phyloP scores from a whole-genome alignment of 176 grass and related monocot genomes.

The Musa acuminata region DNA sequence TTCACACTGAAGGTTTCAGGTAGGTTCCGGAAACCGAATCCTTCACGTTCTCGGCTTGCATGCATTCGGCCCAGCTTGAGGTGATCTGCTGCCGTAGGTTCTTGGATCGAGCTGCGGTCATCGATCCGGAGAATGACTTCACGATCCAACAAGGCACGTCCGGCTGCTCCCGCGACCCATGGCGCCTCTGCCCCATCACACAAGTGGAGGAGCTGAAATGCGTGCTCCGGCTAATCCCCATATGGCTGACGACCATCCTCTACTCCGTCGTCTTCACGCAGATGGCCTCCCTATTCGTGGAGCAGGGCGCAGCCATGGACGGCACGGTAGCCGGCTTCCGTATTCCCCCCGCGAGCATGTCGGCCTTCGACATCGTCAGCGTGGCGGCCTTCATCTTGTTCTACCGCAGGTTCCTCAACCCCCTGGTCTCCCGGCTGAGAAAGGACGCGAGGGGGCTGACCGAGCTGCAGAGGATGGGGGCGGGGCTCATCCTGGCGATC shows the following conservation, averaged over 20 bases:
- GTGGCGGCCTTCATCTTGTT: constrained; percentile 7
- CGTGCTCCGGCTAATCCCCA: constrained; percentile 76
- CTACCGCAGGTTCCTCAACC: constrained; percentile 2
- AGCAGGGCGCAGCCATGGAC: constrained; percentile 83
- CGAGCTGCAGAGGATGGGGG: constrained; percentile 8
- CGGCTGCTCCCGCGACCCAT: constrained; percentile 23
- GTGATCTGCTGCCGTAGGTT: constrained; percentile 4
- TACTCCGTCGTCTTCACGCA: constrained; percentile 97
- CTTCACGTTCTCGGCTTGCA: not conserved
- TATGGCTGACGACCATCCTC: constrained; percentile 95
- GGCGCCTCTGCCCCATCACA: constrained; percentile 72
- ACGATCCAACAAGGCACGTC: not conserved
- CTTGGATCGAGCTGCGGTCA: constrained; percentile 1
- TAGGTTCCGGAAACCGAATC: not conserved
- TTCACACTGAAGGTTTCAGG: constrained; percentile 10
- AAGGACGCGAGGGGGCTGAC: constrained; percentile 4
- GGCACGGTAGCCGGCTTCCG: constrained; percentile 42
- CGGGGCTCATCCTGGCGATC: constrained; percentile 1
- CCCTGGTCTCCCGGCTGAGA: not conserved
- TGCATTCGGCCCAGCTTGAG: not conserved
- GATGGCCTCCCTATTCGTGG: constrained; percentile 96
- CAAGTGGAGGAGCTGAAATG: constrained; percentile 97
- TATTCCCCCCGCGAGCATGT: constrained; percentile 87
- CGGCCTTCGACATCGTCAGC: constrained; percentile 37
- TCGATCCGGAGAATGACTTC: not conserved